Base-by-base conservation (phyloP, 1,284 basidiomycete species). In the Heimioporus punctisporus region DNA sequence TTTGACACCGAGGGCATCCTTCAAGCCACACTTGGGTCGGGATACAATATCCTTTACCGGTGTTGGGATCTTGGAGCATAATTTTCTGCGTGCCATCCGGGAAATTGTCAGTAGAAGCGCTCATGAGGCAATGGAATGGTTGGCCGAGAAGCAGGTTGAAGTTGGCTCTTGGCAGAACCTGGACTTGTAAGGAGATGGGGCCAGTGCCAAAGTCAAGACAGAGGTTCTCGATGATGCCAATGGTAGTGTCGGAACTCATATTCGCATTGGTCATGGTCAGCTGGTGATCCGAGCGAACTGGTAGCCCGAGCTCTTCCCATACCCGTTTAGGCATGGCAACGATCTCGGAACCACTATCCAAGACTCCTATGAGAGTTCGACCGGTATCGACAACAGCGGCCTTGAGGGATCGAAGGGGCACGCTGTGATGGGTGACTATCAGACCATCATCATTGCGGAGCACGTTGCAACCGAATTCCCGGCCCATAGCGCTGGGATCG, bases 81-180 rank as follows among this genome's bases (percentile, higher is more conserved):
- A 59, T 49, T 6, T 2, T 45, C 27, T 58, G 45, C 2, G 12
- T 1, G 0, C 50, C 24, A 12, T 58, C 48, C 0, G 17, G 51
- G 6, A 24, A 52, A 15, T 58, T 21, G 0, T 50, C 26, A 6
- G 37, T 58, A 5, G 11, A 42, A 0, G 31, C 31, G 14, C 28
- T 46, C 3, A 54, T 23, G 1, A 58, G 30, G 27, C 39, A 56
- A 23, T 56, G 50, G n/a, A 59, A 59, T 0, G 45, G 50, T 12
- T 23, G 5, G 0, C 52, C 26, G 1, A 59, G 43, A 2, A 56
- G 14, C 0, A 56, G 6, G 14, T 59, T 28, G 21, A 59, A 59
- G 34, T 59, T 59, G 2, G 44, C 46, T 0, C 2, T 1, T 0
- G 27, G 1, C 0, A 55, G 1, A 1, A 53, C 15, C 14, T 58